phyloP scores from a whole-genome alignment of 176 grass and related monocot species.

The Otatea glauca region DNA sequence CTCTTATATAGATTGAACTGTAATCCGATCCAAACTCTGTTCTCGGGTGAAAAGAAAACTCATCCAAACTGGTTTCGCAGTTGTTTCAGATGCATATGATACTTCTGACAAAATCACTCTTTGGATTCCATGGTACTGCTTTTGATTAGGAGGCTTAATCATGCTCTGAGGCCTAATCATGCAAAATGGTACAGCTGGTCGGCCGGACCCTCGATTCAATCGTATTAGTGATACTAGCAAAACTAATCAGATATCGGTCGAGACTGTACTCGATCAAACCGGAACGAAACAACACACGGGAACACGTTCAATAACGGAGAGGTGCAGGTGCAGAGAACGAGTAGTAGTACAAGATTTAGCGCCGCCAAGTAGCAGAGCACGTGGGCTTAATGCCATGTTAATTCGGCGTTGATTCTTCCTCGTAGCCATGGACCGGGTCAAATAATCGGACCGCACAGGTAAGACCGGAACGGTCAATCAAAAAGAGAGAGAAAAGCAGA shows the following conservation, averaged over 20 bases:
- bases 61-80: not conserved
- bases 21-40: not conserved
- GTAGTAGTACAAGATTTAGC: not conserved
- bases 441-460: not conserved
- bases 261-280: no score
- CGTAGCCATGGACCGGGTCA: constrained; percentile 24
- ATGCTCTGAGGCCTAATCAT: constrained; percentile 16
- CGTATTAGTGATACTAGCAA: not conserved
- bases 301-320: no score
- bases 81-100: not conserved
- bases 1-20: not conserved
- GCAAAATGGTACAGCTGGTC: not conserved
- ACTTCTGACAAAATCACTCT: not conserved
- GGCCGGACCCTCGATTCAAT: not conserved
- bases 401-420: constrained; percentile 27
- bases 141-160: not conserved
- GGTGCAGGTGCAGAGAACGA: constrained; percentile 16
- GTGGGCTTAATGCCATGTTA: not conserved
- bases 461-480: not conserved
- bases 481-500: not conserved
- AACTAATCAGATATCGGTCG: not conserved
- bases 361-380: not conserved
- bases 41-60: not conserved
- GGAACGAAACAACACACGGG: no score
- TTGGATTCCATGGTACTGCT: not conserved